phyloP scores from a whole-genome alignment of 192 early-diverging fungal genomes.

The Funneliformis geosporum region DNA sequence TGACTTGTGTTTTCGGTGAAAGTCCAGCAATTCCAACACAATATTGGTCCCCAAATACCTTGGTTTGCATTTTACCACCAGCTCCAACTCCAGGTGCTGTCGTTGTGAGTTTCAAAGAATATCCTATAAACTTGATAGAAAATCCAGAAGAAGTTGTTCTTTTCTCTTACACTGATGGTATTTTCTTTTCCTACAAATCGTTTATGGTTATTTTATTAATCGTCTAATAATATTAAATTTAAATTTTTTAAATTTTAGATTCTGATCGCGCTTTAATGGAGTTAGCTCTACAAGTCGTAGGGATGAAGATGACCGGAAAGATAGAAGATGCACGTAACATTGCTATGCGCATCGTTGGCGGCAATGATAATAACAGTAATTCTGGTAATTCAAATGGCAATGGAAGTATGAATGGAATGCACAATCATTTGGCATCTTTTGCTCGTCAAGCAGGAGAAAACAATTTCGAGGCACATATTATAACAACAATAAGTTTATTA shows the following conservation, averaged over 20 bases:
- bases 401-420: conserved; percentile 37
- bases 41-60: conserved; percentile 75
- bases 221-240: conserved; percentile 29
- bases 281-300: conserved; percentile 85
- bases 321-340: conserved; percentile 74
- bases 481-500: conserved; percentile 42
- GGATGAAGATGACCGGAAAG: conserved; percentile 80
- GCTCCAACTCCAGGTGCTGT: conserved; percentile 73
- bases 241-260: conserved; percentile 59
- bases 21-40: conserved; percentile 70
- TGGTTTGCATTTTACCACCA: conserved; percentile 86
- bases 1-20: conserved; percentile 74
- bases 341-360: conserved; percentile 68
- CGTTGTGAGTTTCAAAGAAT: conserved; percentile 58
- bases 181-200: neutral
- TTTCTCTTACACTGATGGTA: conserved; percentile 48
- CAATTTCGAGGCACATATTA: conserved; percentile 49
- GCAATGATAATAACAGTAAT: conserved; percentile 35
- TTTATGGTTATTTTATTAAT: conserved; percentile 9
- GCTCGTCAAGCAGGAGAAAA: conserved; percentile 35
- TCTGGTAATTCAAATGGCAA: conserved; percentile 32
- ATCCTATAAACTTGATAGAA: conserved; percentile 45
- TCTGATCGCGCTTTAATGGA: conserved; percentile 89
- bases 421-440: conserved; percentile 32
- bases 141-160: conserved; percentile 38